Percentiles rank a stretch among this genome's conserved stretches.
Evolutionary conservation across 148 eudicot genomes (phyloP).

Genomic region (Rhododendron williamsianum): DNA sequence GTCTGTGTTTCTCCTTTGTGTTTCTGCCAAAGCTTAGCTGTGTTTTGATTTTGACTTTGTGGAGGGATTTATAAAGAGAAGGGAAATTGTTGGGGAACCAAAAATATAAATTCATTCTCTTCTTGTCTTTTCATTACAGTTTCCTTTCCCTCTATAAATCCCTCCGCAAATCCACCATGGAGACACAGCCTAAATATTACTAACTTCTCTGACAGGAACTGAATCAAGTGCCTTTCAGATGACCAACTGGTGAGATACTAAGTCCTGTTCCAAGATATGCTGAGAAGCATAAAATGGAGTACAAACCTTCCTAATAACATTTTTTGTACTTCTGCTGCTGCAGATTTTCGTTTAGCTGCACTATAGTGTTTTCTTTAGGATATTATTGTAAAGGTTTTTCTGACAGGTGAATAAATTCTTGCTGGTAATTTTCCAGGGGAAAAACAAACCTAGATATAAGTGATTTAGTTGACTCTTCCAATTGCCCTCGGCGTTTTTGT

Average conservation of each 20-base stretch:
- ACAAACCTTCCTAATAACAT: background rate
- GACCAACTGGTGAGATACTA: background rate
- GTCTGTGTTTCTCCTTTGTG: background rate
- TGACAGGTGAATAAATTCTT: background rate
- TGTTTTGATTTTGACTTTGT: background rate
- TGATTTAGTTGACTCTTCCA: background rate
- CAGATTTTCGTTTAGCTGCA: background rate
- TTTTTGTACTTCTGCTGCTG: background rate
- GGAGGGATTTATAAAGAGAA: background rate
- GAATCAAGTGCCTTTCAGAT: background rate
- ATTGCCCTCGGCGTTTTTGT: background rate
- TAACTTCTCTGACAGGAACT: conserved; percentile 1
- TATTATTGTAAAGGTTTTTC: background rate
- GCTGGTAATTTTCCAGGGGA: background rate
- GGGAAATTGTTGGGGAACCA: background rate
- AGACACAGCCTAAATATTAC: background rate
- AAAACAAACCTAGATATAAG: background rate
- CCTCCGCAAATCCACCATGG: background rate
- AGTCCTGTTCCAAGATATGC: background rate
- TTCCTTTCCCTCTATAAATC: background rate
- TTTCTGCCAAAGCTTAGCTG: background rate
- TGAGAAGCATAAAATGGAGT: background rate
- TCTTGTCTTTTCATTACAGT: background rate
- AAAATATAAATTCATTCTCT: background rate
- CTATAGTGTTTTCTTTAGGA: background rate